Base-by-base conservation (phyloP, 345 rosid species). In the Erodium maritimum region DNA sequence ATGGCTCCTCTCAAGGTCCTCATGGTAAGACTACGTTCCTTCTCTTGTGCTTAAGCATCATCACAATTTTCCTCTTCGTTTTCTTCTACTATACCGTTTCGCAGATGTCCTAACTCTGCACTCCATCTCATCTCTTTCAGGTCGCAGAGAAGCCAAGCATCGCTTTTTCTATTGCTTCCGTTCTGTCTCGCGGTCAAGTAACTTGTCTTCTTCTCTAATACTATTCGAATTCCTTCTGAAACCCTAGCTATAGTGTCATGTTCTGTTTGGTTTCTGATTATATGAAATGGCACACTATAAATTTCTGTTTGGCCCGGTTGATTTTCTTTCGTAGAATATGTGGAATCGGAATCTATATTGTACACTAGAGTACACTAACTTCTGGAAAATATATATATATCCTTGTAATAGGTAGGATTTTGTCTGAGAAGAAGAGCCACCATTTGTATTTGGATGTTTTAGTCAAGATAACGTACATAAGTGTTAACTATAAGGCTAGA, bases 121-220 rank as follows among this genome's bases (percentile, higher is more conserved):
- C 51, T 48, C 21, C 16, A 23, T 59, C 17, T 20, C 24, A 23
- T 21, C 12, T 19, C 9, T 19, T 58, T 53, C 80, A 81, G 98
- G 90, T 91, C 57, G 96, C 98, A 13, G 98, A 91, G 82, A 91
- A 91, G 85, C 98, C 96, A 20, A 88, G 96, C 80, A 88, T 91
- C 52, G 98, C 98, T 17, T 75, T 71, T 75, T 88, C 93, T 57
- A 79, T 91, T 18, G 98, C 98, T 65, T 77, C 95, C 29, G 84
- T 73, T 16, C 88, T 88, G 72, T 86, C 95, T 17, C 79, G 62
- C 54, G 93, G 91, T 67, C 74, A 84, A 67, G 96, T 86, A 67
- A 57, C 63, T 20, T 17, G 58, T 58, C 50, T 20, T n/a, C 22
- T 29, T 54, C 19, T 55, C 37, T 22, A n/a, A n/a, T n/a, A n/a